These are phyloP conservation scores for Ceratocystiopsis brevicomis DNA, from an alignment of 2,329 filamentous ascomycete species.

Conservation along the genomic window DNA sequence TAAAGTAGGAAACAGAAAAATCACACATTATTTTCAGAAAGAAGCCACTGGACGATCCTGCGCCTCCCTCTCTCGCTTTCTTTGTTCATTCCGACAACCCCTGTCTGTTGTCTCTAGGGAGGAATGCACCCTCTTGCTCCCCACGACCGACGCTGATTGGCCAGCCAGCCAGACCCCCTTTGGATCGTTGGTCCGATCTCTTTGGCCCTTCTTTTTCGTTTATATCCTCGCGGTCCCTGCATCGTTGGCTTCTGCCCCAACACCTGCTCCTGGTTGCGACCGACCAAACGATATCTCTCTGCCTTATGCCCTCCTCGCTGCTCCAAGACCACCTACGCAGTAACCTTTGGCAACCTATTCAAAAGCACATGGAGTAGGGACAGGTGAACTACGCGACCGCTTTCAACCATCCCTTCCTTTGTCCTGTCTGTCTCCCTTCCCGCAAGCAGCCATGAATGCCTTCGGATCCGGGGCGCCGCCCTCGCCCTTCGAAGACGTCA, in stretches of 20 bases:
- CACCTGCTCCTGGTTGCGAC: background rate
- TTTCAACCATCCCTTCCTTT: background rate
- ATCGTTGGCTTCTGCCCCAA: background rate
- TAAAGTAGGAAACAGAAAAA: no score
- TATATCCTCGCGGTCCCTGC: background rate
- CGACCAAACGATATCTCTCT: no score
- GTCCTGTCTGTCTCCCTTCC: no score
- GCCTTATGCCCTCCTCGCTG: no score
- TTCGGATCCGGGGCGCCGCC: constrained; percentile 14
- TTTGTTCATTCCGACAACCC: no score
- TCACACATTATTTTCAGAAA: no score
- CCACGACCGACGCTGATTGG: background rate
- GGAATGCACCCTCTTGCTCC: constrained; percentile 1
- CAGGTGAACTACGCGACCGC: background rate
- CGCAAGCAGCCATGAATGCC: constrained; percentile 19
- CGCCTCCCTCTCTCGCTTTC: no score
- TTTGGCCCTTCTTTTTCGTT: background rate
- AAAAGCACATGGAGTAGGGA: no score
- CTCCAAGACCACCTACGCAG: no score
- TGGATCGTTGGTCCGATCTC: constrained; percentile 5
- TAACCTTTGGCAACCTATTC: no score
- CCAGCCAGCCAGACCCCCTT: constrained; percentile 1
- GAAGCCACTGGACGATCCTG: no score
- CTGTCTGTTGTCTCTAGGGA: background rate
- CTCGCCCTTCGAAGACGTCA: constrained; percentile 16